These are phyloP conservation scores for Phyllosticta citriasiana DNA, from an alignment of 2,329 filamentous ascomycete genomes.

Conservation along the genomic window DNA sequence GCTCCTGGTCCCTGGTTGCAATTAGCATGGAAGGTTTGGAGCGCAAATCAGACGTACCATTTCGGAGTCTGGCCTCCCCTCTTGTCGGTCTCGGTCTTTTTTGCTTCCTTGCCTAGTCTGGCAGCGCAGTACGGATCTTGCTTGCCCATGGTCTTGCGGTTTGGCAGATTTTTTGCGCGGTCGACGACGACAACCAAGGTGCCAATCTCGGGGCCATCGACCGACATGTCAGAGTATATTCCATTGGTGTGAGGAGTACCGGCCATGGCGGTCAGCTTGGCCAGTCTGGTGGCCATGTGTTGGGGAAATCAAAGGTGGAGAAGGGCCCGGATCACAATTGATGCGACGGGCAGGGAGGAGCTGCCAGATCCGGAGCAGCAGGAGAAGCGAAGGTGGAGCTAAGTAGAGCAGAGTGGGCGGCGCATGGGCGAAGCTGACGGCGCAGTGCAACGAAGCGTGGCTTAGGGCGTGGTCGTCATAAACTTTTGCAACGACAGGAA, in stretches of 20 bases:
- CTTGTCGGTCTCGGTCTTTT: slow-evolving; percentile 91
- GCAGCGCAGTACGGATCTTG: slow-evolving; percentile 97
- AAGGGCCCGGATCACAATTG: neutral
- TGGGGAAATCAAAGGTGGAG: neutral
- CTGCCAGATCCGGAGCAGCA: neutral
- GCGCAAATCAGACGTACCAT: slow-evolving; percentile 56
- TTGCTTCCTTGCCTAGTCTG: slow-evolving; percentile 87
- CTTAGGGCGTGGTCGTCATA: neutral
- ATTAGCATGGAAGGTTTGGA: slow-evolving; percentile 4
- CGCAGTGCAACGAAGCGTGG: neutral
- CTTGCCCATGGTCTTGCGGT: slow-evolving; percentile 94
- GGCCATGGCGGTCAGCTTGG: slow-evolving; percentile 30
- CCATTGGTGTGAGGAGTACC: slow-evolving; percentile 68
- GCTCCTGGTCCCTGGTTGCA: slow-evolving; percentile 76
- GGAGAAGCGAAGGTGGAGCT: neutral
- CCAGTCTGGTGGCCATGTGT: slow-evolving; percentile 27
- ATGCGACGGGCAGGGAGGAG: neutral
- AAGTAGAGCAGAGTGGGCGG: neutral
- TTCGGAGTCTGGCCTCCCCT: slow-evolving; percentile 89
- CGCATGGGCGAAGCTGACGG: neutral
- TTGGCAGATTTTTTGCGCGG: slow-evolving; percentile 92
- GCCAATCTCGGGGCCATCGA: slow-evolving; percentile 86
- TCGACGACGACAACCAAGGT: slow-evolving; percentile 89
- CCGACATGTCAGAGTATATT: slow-evolving; percentile 87
- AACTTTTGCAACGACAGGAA: neutral